Evolutionary conservation across 306 rosid species (phyloP).

Genomic region (Inga oerstediana): DNA sequence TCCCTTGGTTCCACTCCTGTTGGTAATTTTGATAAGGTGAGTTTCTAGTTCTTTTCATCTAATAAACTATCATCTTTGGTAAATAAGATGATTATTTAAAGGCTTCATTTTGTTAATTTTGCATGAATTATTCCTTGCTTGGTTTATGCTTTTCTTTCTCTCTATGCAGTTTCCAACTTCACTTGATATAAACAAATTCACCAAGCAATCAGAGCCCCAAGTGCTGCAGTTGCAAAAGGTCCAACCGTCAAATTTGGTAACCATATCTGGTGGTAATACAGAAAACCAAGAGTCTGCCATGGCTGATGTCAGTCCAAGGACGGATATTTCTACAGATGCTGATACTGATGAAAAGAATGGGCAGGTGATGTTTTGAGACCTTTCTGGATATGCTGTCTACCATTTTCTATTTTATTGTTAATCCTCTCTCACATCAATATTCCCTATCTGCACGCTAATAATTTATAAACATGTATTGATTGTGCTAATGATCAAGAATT

Average conservation of each 20-base stretch:
- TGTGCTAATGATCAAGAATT: slow-evolving; percentile 5
- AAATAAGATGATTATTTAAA: slow-evolving; percentile 13
- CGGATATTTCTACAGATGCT: slow-evolving; percentile 90
- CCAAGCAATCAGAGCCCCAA: slow-evolving; percentile 25
- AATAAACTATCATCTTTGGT: slow-evolving; percentile 29
- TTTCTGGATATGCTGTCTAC: slow-evolving; percentile 4
- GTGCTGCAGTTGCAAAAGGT: slow-evolving; percentile 40
- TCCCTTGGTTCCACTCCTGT: slow-evolving; percentile 37
- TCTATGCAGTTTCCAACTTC: slow-evolving; percentile 40
- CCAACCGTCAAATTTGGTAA: slow-evolving; percentile 44
- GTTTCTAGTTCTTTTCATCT: slow-evolving; percentile 26
- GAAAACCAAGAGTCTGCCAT: slow-evolving; percentile 56
- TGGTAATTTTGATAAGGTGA: slow-evolving; percentile 43
- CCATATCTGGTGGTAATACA: slow-evolving; percentile 36
- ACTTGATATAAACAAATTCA: slow-evolving; percentile 27
- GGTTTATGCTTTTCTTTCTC: not conserved
- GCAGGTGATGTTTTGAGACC: slow-evolving; percentile 53
- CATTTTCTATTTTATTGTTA: not conserved
- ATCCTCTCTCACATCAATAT: not conserved
- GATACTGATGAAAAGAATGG: slow-evolving; percentile 89
- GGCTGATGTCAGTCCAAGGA: slow-evolving; percentile 93
- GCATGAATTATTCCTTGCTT: not conserved
- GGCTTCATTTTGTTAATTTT: not conserved
- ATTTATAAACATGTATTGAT: not conserved
- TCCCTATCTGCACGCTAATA: not conserved